Evolutionary conservation across 768 basidiomycete species (phyloP).

Genomic region (Grammothele lineata): DNA sequence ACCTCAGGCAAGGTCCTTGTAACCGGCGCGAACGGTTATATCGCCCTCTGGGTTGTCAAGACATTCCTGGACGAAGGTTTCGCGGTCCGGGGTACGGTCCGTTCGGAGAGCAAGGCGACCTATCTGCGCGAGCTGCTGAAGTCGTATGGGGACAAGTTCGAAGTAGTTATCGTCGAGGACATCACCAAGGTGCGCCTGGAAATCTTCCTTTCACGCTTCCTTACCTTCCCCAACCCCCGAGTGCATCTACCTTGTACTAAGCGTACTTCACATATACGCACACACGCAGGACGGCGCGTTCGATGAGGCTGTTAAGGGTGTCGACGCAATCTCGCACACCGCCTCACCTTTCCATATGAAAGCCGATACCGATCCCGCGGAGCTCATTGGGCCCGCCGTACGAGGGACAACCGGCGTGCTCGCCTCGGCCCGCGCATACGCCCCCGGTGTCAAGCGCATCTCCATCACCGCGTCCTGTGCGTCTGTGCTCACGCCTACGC

Average conservation of each 20-base stretch:
- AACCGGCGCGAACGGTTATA: constrained; percentile 56
- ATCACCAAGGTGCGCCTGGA: constrained; percentile 43
- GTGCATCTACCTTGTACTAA: background rate
- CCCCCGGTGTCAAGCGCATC: constrained; percentile 47
- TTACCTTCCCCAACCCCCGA: background rate
- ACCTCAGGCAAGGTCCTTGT: constrained; percentile 43
- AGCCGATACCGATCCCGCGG: constrained; percentile 41
- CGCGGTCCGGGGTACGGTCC: constrained; percentile 61
- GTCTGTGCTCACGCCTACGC: constrained; percentile 30
- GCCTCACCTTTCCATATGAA: constrained; percentile 58
- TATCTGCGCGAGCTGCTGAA: constrained; percentile 53
- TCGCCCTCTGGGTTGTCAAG: constrained; percentile 55
- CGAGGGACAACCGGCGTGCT: constrained; percentile 65
- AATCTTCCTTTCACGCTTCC: background rate
- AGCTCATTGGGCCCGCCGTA: constrained; percentile 68
- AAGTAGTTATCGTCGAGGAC: constrained; percentile 66
- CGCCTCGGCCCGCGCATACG: constrained; percentile 48
- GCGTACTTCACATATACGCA: too few relatives aligned
- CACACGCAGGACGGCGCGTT: constrained; percentile 59
- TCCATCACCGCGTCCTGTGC: constrained; percentile 60
- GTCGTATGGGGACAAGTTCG: constrained; percentile 51
- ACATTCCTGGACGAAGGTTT: constrained; percentile 59
- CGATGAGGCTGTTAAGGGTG: constrained; percentile 72
- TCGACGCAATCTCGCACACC: constrained; percentile 67
- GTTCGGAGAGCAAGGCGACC: constrained; percentile 53